These are phyloP conservation scores for Alisma plantagoaquatica DNA, from an alignment of 106 monocot species.

Conservation along the genomic window DNA sequence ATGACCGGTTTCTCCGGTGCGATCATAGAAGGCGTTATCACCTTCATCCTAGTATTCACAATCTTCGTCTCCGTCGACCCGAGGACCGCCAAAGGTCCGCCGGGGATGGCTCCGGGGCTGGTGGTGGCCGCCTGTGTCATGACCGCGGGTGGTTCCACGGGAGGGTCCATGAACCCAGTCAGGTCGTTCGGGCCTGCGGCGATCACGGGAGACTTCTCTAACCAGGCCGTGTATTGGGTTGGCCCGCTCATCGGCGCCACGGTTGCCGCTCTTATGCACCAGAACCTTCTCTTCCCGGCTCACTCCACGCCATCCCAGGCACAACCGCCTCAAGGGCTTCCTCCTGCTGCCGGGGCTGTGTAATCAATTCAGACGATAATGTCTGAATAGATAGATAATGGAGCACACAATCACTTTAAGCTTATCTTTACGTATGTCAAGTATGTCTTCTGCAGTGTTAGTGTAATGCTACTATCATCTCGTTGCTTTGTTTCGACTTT, in stretches of 20 bases:
- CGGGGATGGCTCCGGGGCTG: constrained; percentile 23
- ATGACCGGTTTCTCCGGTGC: constrained; percentile 89
- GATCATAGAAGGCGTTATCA: constrained; percentile 31
- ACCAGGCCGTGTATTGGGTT: constrained; percentile 68
- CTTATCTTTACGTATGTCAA: too few relatives aligned
- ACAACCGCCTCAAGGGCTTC: too few relatives aligned
- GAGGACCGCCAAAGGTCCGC: constrained; percentile 3
- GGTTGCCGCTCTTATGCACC: constrained; percentile 43
- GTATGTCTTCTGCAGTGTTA: too few relatives aligned
- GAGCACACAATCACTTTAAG: too few relatives aligned
- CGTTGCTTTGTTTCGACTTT: too few relatives aligned
- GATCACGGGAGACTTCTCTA: constrained; percentile 48
- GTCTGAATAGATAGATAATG: too few relatives aligned
- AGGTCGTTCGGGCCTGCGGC: constrained; percentile 65
- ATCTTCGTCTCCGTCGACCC: constrained; percentile 39
- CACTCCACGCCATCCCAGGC: background rate
- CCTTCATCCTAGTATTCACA: constrained; percentile 58
- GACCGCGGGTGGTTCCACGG: constrained; percentile 52
- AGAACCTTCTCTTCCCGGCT: constrained; percentile 35
- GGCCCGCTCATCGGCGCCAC: constrained; percentile 53
- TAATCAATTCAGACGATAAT: too few relatives aligned
- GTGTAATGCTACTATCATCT: too few relatives aligned
- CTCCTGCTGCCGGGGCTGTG: too few relatives aligned
- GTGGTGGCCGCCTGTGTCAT: constrained; percentile 39
- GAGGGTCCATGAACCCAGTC: constrained; percentile 78